Evolutionary conservation across 352 stramenopile genomes (phyloP), one percentile per base, ranked within the genome.

Genomic region (Phytophthora melonis): DNA sequence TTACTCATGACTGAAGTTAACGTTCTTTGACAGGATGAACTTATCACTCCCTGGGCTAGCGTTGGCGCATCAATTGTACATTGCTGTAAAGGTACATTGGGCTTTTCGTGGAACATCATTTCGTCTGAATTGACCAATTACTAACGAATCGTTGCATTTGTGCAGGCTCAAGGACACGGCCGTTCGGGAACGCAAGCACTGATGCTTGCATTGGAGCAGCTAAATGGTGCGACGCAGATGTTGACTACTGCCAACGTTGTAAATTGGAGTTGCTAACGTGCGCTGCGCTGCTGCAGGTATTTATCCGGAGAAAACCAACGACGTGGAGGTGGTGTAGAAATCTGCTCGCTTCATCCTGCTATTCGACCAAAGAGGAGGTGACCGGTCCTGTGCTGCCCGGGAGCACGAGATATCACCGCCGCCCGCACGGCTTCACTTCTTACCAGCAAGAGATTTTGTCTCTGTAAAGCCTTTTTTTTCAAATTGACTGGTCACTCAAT

Each of bases 61-160:
- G 21, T 78, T 97, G 19, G 92, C 92, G 36, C 88, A 97, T 63
- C 89, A 97, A 59, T 67, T 97, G 19, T 97, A 96, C 71, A 58
- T 96, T 59, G 89, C 89, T 49, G 83, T 95, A 30, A 93, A 94
- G 86, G 87, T 93, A 61, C 30, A 55, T 60, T 25, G 21, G 23
- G 21, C 13, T 63, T 8, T 47, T 13, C 9, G 52, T 1, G 0
- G 34, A 45, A 9, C 16, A 14, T 45, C 39, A 45, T 45, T 45
- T 43, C 57, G 3, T 23, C n/a, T 27, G 5, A 54, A 11, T 14
- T 55, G 14, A 36, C 23, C 53, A 69, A 45, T 36, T 80, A 59
- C 73, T 14, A 25, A 14, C 19, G 14, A 23, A 5, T 43, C 50
- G 3, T 16, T 58, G 57, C 45, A 30, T 5, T 72, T 53, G 43